Conservation (phyloP, 305 asterid genomes). For the Fraxinus platypoda region DNA sequence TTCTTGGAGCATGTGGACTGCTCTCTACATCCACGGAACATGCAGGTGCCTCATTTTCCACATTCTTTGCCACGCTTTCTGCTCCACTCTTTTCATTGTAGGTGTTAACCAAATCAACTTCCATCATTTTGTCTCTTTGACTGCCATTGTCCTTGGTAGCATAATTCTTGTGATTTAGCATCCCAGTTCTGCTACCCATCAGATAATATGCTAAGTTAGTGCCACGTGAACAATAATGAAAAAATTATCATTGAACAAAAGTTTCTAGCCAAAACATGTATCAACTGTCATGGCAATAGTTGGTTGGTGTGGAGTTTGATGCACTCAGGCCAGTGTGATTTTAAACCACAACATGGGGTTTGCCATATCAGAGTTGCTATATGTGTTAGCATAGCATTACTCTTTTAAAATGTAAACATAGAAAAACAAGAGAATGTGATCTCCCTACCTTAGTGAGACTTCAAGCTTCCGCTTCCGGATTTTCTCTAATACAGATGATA, state of each 20-base stretch:
- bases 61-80: constrained; percentile 23
- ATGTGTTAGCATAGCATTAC: not conserved
- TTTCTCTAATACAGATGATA: constrained; percentile 85
- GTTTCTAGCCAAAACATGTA: not conserved
- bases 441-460: constrained; percentile 58
- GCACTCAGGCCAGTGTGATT: not conserved
- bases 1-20: constrained; percentile 27
- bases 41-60: constrained; percentile 28
- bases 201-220: constrained; percentile 11
- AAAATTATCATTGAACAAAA: not conserved
- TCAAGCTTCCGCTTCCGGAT: constrained; percentile 88
- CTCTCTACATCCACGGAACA: constrained; percentile 23
- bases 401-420: not conserved
- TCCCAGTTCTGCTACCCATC: constrained; percentile 36
- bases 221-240: not conserved
- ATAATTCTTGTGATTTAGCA: constrained; percentile 23
- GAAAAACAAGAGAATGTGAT: not conserved
- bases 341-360: not conserved
- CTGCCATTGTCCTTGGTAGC: constrained; percentile 26
- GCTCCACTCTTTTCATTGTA: constrained; percentile 26
- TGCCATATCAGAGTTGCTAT: not conserved
- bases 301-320: not conserved
- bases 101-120: constrained; percentile 27
- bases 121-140: constrained; percentile 33
- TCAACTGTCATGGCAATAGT: not conserved